A percentile compares a stretch with the other conserved stretches of the same genome.
These are phyloP conservation scores for Adenanthera pavonina DNA, from an alignment of 306 rosid species.

Conservation along the genomic window DNA sequence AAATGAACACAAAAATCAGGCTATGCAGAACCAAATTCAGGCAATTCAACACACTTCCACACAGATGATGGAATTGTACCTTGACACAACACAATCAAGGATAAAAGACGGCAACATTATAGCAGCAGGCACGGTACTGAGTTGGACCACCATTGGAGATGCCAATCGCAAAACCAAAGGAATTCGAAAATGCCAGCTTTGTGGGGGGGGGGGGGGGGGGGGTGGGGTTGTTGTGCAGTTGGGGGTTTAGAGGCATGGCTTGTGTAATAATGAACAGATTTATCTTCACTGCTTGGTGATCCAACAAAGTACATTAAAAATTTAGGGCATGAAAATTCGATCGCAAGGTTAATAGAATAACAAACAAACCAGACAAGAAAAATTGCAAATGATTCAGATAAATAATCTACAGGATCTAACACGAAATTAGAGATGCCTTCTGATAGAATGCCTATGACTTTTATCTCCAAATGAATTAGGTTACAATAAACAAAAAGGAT, in stretches of 20 bases:
- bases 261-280: slow-evolving; percentile 34
- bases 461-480: slow-evolving; percentile 31
- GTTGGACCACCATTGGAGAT: slow-evolving; percentile 37
- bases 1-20: slow-evolving; percentile 9
- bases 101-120: slow-evolving; percentile 32
- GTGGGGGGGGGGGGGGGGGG: no score
- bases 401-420: neutral
- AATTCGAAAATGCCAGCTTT: slow-evolving; percentile 5
- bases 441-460: slow-evolving; percentile 5
- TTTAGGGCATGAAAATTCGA: slow-evolving; percentile 33
- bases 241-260: neutral
- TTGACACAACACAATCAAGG: slow-evolving; percentile 24
- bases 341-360: slow-evolving; percentile 29
- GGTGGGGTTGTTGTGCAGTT: no score
- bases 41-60: neutral
- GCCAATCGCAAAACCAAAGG: slow-evolving; percentile 16
- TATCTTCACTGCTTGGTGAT: slow-evolving; percentile 30
- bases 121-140: slow-evolving; percentile 23
- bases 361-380: neutral
- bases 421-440: slow-evolving; percentile 6
- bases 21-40: slow-evolving; percentile 22
- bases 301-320: slow-evolving; percentile 17
- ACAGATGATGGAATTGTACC: slow-evolving; percentile 18
- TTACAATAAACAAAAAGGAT: slow-evolving; percentile 1
- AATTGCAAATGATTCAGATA: slow-evolving; percentile 5